These are phyloP conservation scores for Striga asiatica DNA, from an alignment of 257 asterid species.

Conservation along the genomic window DNA sequence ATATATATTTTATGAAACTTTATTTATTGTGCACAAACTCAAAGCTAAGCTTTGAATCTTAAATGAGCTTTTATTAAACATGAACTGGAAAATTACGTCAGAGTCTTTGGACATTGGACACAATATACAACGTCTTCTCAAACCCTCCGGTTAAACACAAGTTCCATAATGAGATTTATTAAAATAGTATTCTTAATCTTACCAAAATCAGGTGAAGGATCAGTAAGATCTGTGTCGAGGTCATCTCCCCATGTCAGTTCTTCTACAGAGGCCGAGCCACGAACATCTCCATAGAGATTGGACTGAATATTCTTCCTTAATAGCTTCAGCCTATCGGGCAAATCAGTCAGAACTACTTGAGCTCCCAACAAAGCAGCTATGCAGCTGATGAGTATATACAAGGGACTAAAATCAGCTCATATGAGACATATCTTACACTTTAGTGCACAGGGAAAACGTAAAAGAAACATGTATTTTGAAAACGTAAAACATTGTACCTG, in stretches of 20 bases:
- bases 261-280: slow-evolving; percentile 66
- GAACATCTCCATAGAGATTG: slow-evolving; percentile 64
- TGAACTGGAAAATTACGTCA: no score
- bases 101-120: no score
- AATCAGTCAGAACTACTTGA: slow-evolving; percentile 70
- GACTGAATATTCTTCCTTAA: slow-evolving; percentile 66
- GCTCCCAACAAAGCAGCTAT: slow-evolving; percentile 84
- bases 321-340: slow-evolving; percentile 77
- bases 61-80: no score
- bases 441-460: not conserved
- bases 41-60: no score
- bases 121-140: no score
- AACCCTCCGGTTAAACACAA: no score
- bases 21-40: no score
- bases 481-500: not conserved
- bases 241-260: slow-evolving; percentile 85
- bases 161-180: no score
- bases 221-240: slow-evolving; percentile 33
- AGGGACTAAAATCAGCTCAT: slow-evolving; percentile 2
- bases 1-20: no score
- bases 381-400: slow-evolving; percentile 46
- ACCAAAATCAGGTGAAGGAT: slow-evolving; percentile 81
- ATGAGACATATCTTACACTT: not conserved
- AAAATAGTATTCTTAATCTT: not conserved
- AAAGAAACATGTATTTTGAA: not conserved